Conservation (phyloP, 345 rosid genomes). For the Barbarea vulgaris region DNA sequence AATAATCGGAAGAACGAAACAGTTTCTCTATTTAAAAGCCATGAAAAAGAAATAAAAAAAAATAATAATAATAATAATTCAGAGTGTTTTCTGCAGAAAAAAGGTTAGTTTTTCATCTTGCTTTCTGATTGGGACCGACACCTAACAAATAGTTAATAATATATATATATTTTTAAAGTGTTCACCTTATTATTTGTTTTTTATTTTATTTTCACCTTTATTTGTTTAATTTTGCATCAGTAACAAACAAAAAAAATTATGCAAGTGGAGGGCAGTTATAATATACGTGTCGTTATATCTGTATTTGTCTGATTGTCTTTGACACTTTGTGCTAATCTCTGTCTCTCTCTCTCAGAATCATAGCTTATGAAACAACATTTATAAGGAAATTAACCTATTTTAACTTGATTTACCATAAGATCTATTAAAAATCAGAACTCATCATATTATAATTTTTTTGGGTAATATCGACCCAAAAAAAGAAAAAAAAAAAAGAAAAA, state of each 20-base stretch:
- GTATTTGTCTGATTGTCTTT: slow-evolving; percentile 22
- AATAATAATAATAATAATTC: no score
- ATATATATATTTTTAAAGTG: neutral
- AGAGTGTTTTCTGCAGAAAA: neutral
- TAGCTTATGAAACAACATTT: slow-evolving; percentile 12
- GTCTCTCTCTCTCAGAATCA: neutral
- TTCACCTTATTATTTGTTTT: neutral
- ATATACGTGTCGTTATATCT: slow-evolving; percentile 20
- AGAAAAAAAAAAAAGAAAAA: no score
- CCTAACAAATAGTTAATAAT: neutral
- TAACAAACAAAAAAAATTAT: neutral
- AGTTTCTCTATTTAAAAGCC: neutral
- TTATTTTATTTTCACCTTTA: no score
- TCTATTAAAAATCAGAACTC: neutral
- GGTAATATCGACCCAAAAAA: neutral
- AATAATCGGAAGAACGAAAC: slow-evolving; percentile 7
- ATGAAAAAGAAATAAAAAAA: neutral
- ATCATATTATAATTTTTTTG: neutral
- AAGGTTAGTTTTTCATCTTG: neutral
- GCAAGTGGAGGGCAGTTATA: slow-evolving; percentile 11
- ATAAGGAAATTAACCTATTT: neutral
- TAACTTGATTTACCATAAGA: neutral
- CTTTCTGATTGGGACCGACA: neutral
- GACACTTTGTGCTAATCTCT: slow-evolving; percentile 1
- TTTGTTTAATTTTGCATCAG: neutral